Base-by-base conservation (phyloP, 768 basidiomycete genomes). In the Lactarius evosmus region DNA sequence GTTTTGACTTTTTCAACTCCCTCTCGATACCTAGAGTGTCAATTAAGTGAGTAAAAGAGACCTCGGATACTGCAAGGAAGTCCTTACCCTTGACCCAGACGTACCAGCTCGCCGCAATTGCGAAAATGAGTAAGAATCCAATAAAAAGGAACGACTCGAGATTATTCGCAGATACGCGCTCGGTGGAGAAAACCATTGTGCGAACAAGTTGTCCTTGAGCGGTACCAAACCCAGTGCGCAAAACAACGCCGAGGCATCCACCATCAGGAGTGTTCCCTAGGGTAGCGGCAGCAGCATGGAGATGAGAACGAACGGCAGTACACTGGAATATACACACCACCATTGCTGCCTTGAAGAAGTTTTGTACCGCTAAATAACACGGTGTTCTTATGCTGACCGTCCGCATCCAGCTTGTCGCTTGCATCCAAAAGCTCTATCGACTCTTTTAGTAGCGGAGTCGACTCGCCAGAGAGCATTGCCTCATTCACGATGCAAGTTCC, bases 171-270 rank as follows among this genome's bases (percentile, higher is more conserved):
- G 94, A 93, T 25, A 99, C 88, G 6, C 95, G 90, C 71, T 99
- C 97, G 0, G 93, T 95, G 16, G 93, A 95, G 79, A 98, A 99
- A 62, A 99, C 95, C 97, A 98, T 99, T 0, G 97, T 98, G 51
- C 96, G 82, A 34, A 99, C 95, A 36, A 99, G 86, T 75, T 96
- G 93, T 41, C 97, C 97, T 74, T 99, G 97, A 0, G 94, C 87
- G 11, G 97, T 99, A 9, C 97, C 97, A 72, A 98, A 99, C 1
- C 97, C 96, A 14, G 97, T 98, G 60, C 94, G 87, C 46, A 98
- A 82, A 14, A 98, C 95, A 50, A 95, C 79, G 9, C 94, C 95
- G 8, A 97, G 85, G 74, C 94, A 96, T 46, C 96, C 96, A 22
- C 85, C 87, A 71, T 99, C 93, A 4, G 95, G 95, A 0, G 95